phyloP scores from a whole-genome alignment of 73 alveolate genomes.

The Paraurostyla sp. region DNA sequence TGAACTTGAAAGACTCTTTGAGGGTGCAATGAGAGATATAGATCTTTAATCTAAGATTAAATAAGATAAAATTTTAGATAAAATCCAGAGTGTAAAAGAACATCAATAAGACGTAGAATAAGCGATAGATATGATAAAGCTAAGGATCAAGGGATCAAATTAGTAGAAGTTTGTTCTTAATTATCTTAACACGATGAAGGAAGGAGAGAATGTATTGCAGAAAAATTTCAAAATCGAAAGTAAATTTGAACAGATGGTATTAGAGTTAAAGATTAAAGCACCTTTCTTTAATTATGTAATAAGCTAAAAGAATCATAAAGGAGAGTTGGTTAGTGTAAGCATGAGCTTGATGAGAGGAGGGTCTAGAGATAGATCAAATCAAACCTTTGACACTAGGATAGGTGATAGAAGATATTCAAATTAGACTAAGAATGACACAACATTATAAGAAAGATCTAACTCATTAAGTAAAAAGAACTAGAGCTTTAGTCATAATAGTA shows the following conservation, averaged over 20 bases:
- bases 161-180: conserved; percentile 40
- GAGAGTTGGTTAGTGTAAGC: conserved; percentile 36
- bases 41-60: conserved; percentile 14
- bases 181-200: conserved; percentile 36
- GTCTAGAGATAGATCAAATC: not conserved
- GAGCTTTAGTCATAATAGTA: not conserved
- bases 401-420: not conserved
- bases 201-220: conserved; percentile 34
- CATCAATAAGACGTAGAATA: conserved; percentile 1
- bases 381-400: not conserved
- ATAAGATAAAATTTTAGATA: conserved; percentile 32
- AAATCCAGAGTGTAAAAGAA: conserved; percentile 27
- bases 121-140: conserved; percentile 45
- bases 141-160: conserved; percentile 11
- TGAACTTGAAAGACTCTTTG: conserved; percentile 55
- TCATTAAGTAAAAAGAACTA: not conserved
- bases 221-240: not conserved
- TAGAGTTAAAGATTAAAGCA: conserved; percentile 32
- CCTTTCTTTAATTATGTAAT: conserved; percentile 54
- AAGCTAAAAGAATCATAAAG: conserved; percentile 50
- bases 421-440: not conserved
- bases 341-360: conserved; percentile 15
- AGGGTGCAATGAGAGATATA: conserved; percentile 44
- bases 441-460: not conserved
- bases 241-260: conserved; percentile 6